Conservation (phyloP, 2,329 filamentous ascomycete species). For the Penicillium palitans region DNA sequence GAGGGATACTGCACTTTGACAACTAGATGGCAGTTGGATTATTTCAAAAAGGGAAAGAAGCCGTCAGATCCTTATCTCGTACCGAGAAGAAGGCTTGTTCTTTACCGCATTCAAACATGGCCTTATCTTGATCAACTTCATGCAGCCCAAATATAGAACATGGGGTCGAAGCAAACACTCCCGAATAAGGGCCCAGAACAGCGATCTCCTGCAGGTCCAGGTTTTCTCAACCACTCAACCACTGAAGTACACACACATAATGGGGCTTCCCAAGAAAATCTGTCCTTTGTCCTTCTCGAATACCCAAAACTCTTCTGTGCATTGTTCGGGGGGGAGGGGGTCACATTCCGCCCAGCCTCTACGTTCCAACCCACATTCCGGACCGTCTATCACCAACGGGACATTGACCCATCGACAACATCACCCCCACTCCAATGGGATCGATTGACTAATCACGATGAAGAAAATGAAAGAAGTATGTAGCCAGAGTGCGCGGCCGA, state of each 20-base stretch:
- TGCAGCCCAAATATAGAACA: conserved; percentile 26
- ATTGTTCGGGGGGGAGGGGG: conserved; percentile 31
- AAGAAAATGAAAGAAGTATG: not conserved
- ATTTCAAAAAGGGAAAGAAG: not conserved
- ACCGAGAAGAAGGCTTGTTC: not conserved
- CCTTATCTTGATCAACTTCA: conserved; percentile 4
- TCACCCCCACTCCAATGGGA: conserved; percentile 15
- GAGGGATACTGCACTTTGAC: not conserved
- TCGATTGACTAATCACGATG: conserved; percentile 16
- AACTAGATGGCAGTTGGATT: not conserved
- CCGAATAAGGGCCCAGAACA: conserved; percentile 1
- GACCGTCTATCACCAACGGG: conserved; percentile 17
- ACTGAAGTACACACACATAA: not conserved
- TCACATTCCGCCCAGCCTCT: conserved; percentile 35
- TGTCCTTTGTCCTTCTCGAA: conserved; percentile 27
- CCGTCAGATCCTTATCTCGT: not conserved
- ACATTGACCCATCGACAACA: conserved; percentile 17
- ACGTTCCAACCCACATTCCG: conserved; percentile 33
- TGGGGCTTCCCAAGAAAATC: not conserved
- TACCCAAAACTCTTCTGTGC: conserved; percentile 27
- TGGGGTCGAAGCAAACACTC: conserved; percentile 5
- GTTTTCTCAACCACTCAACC: conserved; percentile 1
- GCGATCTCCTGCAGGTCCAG: conserved; percentile 18
- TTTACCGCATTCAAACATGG: conserved; percentile 11
- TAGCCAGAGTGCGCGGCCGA: conserved; percentile 12